phyloP scores from a whole-genome alignment of 75 land plant genomes.

The Selaginella moellendorffii region DNA sequence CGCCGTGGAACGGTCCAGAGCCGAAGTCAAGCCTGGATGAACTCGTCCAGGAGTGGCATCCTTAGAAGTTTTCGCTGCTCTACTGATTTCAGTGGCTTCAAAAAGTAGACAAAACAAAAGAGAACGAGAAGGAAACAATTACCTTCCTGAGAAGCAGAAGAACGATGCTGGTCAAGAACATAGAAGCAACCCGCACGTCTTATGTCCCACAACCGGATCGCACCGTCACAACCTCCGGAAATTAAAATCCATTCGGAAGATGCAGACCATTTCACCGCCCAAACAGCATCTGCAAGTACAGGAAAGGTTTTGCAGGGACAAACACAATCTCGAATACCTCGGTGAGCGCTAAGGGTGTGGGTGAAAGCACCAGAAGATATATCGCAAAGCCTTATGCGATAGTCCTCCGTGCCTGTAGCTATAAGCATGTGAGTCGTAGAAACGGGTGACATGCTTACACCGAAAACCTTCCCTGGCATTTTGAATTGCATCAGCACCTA shows the following conservation, averaged over 20 bases:
- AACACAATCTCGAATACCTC: slow-evolving; percentile 32
- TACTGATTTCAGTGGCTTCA: neutral
- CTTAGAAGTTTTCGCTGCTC: slow-evolving; percentile 8
- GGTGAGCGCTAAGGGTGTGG: slow-evolving; percentile 84
- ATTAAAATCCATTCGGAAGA: slow-evolving; percentile 76
- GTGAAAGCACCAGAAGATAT: slow-evolving; percentile 89
- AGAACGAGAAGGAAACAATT: neutral
- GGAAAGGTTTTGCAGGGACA: slow-evolving; percentile 9
- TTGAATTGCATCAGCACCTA: slow-evolving; percentile 77
- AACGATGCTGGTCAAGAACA: slow-evolving; percentile 64
- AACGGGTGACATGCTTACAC: slow-evolving; percentile 64
- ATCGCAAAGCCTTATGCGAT: slow-evolving; percentile 80
- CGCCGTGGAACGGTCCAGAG: slow-evolving; percentile 58
- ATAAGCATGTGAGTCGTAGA: slow-evolving; percentile 84
- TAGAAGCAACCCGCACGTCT: slow-evolving; percentile 76
- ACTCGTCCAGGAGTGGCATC: slow-evolving; percentile 11
- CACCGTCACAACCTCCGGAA: slow-evolving; percentile 96
- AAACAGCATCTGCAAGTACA: slow-evolving; percentile 56
- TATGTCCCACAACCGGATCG: slow-evolving; percentile 97
- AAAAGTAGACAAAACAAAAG: neutral
- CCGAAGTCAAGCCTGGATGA: slow-evolving; percentile 75
- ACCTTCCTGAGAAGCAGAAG: slow-evolving; percentile 56
- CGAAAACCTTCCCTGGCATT: slow-evolving; percentile 85
- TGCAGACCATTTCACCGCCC: slow-evolving; percentile 83
- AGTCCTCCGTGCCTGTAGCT: slow-evolving; percentile 91